Evolutionary conservation across 1,139 yeast genomes (phyloP), one percentile per base, ranked within the genome.

Genomic region (Yamadazyma blattariae): DNA sequence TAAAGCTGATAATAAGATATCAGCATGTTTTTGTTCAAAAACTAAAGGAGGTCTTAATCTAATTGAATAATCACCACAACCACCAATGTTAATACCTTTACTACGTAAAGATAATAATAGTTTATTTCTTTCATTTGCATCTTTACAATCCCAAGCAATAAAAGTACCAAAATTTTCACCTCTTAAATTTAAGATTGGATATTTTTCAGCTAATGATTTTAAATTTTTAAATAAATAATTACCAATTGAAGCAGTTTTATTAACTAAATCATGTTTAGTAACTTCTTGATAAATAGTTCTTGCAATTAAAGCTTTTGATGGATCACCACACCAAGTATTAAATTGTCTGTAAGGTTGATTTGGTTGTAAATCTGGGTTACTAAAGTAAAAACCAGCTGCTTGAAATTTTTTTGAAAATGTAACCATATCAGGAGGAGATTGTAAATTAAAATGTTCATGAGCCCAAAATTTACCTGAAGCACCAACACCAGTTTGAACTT

Each of bases 301-400:
- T 37, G 90, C 83, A 54, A 85, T 71, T 48, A 83, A 65, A 54
- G 85, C 77, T 64, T 83, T 79, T 42, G 88, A 79, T 55, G 92
- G 89, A 67, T 84, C 95, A 50, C 95, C 95, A 61, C 90, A 82
- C 95, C 95, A 84, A 41, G 95, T 84, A 77, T 84, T 84, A 73
- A 84, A 84, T 69, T 84, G 92, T 60, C 94, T 80, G 72, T 81
- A 84, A 31, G 94, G 78, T 57, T 67, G 54, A 57, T 77, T 71
- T 47, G 95, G 95, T 45, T 82, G 71, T 45, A 85, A 62, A 46
- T 77, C 82, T 27, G 82, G 78, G 65, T 80, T 77, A 51, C 76
- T 75, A 74, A 79, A 85, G 71, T 73, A 84, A 74, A 79, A 85
- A 37, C 95, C 95, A 27, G 94, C 92, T 27, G 89, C 79, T 66